These are phyloP conservation scores for Erucastrum elatum DNA, from an alignment of 345 rosid species.

Conservation along the genomic window DNA sequence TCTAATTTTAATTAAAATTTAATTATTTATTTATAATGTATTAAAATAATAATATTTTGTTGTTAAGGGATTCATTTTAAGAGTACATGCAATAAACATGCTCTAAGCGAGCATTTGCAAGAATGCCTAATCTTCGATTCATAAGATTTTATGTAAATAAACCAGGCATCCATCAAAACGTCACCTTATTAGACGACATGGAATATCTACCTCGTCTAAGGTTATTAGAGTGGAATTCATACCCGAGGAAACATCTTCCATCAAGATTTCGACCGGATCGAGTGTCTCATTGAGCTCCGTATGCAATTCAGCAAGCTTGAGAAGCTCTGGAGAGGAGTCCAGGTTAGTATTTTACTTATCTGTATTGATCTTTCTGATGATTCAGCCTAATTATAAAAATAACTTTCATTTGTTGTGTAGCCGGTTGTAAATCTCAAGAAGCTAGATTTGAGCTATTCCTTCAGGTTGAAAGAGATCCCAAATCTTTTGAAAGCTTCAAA, in stretches of 20 bases:
- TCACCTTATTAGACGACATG: neutral
- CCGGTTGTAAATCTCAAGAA: neutral
- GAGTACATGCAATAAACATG: too few species aligned
- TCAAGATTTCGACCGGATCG: neutral
- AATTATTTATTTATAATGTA: too few species aligned
- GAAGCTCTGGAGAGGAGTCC: neutral
- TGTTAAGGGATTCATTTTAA: too few species aligned
- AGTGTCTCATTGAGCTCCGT: neutral
- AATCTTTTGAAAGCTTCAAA: neutral
- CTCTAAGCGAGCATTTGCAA: neutral
- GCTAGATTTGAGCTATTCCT: slow-evolving; percentile 3
- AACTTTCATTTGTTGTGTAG: neutral
- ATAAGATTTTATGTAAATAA: neutral
- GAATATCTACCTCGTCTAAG: neutral
- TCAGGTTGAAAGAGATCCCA: neutral
- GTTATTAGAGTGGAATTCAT: neutral
- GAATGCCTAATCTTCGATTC: neutral
- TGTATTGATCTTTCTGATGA: neutral
- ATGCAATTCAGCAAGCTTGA: slow-evolving; percentile 4
- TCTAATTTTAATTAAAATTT: too few species aligned
- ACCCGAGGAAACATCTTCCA: neutral
- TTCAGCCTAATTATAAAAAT: neutral
- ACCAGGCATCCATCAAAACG: neutral
- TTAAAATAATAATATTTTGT: too few species aligned
- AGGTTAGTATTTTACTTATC: neutral